These are phyloP conservation scores for Cyamopsis tetragonoloba DNA, from an alignment of 306 rosid genomes.

Conservation along the genomic window DNA sequence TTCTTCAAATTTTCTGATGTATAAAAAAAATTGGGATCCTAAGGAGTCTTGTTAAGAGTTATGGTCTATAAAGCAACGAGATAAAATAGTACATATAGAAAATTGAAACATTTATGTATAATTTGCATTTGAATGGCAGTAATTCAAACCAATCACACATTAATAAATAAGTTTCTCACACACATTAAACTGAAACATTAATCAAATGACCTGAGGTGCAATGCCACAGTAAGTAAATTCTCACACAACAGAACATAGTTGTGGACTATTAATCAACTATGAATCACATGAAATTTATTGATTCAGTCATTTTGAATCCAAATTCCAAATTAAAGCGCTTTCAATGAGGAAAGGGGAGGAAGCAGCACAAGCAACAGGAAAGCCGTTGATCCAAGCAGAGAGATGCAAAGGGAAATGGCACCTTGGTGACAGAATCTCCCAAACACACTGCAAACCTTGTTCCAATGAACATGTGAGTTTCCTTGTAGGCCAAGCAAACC, in stretches of 20 bases:
- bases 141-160: background rate
- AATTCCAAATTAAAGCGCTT: too few relatives aligned
- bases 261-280: background rate
- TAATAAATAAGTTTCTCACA: background rate
- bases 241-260: background rate
- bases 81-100: background rate
- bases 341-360: constrained; percentile 34
- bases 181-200: background rate
- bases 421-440: constrained; percentile 57
- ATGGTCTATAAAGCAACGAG: too few relatives aligned
- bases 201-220: background rate
- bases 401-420: constrained; percentile 32
- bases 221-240: background rate
- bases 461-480: constrained; percentile 68
- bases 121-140: background rate
- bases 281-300: background rate
- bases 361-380: constrained; percentile 41
- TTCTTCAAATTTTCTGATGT: too few relatives aligned
- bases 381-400: constrained; percentile 41
- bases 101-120: background rate
- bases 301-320: background rate
- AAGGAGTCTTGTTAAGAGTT: too few relatives aligned
- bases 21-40: too few relatives aligned
- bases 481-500: constrained; percentile 59
- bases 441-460: constrained; percentile 59